phyloP scores from a whole-genome alignment of 495 filamentous ascomycete species.

The Cairneyella variabilis region DNA sequence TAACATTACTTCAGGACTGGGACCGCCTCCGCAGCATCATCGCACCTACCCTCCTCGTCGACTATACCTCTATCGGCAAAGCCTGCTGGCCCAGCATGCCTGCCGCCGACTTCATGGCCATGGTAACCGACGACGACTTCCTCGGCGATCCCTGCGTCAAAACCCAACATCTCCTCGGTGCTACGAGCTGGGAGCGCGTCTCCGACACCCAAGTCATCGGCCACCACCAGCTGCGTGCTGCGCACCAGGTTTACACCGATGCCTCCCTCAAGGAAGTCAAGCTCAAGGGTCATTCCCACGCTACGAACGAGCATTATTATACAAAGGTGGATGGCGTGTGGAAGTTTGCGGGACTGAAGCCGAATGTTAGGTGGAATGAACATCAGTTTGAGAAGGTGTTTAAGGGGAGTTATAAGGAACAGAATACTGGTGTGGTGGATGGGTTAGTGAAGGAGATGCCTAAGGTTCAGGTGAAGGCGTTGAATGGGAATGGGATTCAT shows the following conservation, averaged over 20 bases:
- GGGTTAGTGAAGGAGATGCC: conserved; percentile 40
- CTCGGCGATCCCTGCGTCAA: conserved; percentile 67
- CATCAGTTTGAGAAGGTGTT: conserved; percentile 58
- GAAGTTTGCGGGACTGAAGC: conserved; percentile 77
- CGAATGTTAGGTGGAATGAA: conserved; percentile 69
- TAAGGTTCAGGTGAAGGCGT: conserved; percentile 49
- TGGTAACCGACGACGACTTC: conserved; percentile 63
- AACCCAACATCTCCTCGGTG: conserved; percentile 66
- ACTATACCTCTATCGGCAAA: conserved; percentile 73
- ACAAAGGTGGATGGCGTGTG: conserved; percentile 70
- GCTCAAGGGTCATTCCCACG: conserved; percentile 67
- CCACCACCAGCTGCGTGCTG: conserved; percentile 74
- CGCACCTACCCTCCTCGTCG: conserved; percentile 65
- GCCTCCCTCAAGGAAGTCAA: conserved; percentile 42
- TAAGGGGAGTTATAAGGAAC: conserved; percentile 61
- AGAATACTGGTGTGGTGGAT: conserved; percentile 68
- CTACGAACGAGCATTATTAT: conserved; percentile 69
- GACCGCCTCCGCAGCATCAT: conserved; percentile 64
- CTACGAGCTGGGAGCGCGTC: conserved; percentile 66
- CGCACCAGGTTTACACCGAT: conserved; percentile 63
- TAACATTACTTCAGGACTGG: conserved; percentile 53
- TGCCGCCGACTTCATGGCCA: conserved; percentile 65
- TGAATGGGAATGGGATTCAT: neutral
- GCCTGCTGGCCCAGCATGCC: conserved; percentile 69
- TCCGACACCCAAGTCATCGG: conserved; percentile 65